A percentile compares a stretch with the other conserved stretches of the same genome.
These are phyloP conservation scores for Hyaloscypha bicolor DNA, from an alignment of 495 filamentous ascomycete species.

Conservation along the genomic window DNA sequence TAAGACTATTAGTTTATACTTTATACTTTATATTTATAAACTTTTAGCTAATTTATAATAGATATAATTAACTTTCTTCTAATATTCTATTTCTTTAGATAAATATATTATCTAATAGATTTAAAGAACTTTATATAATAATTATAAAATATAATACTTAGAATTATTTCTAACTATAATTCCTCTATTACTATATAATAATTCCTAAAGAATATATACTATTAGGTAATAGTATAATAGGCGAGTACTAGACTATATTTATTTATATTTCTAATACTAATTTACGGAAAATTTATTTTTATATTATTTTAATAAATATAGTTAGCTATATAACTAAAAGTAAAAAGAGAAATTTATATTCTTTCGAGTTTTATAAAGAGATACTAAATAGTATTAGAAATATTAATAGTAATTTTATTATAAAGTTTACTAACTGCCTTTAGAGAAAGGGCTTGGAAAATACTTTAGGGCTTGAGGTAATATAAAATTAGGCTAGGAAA, in stretches of 20 bases:
- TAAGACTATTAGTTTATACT: too few species aligned
- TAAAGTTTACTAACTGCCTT: constrained; percentile 23
- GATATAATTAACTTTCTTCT: too few species aligned
- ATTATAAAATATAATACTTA: too few species aligned
- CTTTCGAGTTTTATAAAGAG: constrained; percentile 20
- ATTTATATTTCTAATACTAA: constrained; percentile 15
- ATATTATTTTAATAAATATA: constrained; percentile 19
- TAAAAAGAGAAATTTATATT: constrained; percentile 15
- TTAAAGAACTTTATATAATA: too few species aligned
- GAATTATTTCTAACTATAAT: constrained; percentile 4
- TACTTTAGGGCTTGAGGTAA: too few species aligned
- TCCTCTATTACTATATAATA: constrained; percentile 12
- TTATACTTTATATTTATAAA: too few species aligned
- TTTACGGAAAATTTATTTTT: constrained; percentile 15
- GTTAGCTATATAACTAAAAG: constrained; percentile 7
- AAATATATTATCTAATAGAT: too few species aligned
- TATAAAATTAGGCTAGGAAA: too few species aligned
- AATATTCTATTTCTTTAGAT: too few species aligned
- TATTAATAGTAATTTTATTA: constrained; percentile 24
- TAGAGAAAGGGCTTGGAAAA: background rate
- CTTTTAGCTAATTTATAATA: too few species aligned
- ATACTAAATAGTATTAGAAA: constrained; percentile 14
- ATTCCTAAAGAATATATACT: constrained; percentile 17
- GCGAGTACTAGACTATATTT: constrained; percentile 5
- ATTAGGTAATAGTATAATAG: constrained; percentile 22